Percentiles rank a stretch among this genome's conserved stretches.
phyloP scores from a whole-genome alignment of 2,329 filamentous ascomycete genomes.

The Trichoderma breve region DNA sequence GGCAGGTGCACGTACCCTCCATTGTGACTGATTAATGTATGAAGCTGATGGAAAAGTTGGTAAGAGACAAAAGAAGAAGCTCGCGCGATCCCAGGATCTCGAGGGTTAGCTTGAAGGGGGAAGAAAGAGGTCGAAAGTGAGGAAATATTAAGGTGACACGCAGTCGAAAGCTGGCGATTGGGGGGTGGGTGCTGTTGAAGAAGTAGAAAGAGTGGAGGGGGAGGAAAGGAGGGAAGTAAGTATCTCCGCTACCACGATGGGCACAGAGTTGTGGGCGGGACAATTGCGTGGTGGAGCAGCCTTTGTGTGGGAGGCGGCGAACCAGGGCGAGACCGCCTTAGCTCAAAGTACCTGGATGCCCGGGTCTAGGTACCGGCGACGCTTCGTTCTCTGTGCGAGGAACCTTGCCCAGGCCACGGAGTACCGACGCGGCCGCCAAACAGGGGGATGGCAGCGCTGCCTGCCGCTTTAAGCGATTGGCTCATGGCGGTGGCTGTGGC shows the following conservation, averaged over 20 bases:
- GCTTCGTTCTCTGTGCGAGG: not conserved
- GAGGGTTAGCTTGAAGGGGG: conserved; percentile 8
- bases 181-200: conserved; percentile 30
- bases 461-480: conserved; percentile 39
- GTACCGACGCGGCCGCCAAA: not conserved
- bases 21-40: conserved; percentile 51
- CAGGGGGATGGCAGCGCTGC: conserved; percentile 27
- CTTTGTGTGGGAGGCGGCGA: conserved; percentile 20
- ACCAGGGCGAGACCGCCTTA: conserved; percentile 23
- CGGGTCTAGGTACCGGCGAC: not conserved
- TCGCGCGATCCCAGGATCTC: conserved; percentile 20
- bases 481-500: conserved; percentile 34
- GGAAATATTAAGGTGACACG: conserved; percentile 21
- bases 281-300: conserved; percentile 33
- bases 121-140: conserved; percentile 23
- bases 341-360: not conserved
- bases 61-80: conserved; percentile 18
- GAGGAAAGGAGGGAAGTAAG: conserved; percentile 31
- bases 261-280: conserved; percentile 36
- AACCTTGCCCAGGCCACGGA: not conserved
- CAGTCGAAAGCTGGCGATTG: conserved; percentile 23
- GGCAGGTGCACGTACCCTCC: conserved; percentile 48
- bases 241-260: conserved; percentile 22
- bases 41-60: conserved; percentile 30
- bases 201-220: conserved; percentile 35